Conservation (phyloP, 106 monocot genomes). For the Gastrodia elata region DNA sequence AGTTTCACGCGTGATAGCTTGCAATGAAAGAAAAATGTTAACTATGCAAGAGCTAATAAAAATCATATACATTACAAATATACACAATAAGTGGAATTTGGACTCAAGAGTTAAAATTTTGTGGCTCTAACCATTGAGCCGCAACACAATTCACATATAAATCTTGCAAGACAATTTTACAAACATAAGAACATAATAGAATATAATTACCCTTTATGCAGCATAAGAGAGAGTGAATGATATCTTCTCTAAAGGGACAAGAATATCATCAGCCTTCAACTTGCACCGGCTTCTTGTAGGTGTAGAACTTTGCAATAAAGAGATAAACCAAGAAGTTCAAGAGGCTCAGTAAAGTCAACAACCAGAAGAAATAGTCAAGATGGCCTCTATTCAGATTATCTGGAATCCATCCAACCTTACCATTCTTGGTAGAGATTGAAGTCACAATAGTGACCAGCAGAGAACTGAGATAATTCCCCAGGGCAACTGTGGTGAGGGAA, state of each 20-base stretch:
- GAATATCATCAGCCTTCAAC: constrained; percentile 1
- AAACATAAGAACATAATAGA: neutral
- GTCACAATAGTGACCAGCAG: constrained; percentile 42
- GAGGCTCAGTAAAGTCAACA: constrained; percentile 35
- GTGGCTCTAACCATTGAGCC: no score
- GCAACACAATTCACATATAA: neutral
- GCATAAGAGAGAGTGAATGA: no score
- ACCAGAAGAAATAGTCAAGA: constrained; percentile 56
- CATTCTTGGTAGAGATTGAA: constrained; percentile 21
- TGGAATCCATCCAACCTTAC: constrained; percentile 47
- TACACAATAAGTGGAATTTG: no score
- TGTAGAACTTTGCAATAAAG: constrained; percentile 39
- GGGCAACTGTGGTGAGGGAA: constrained; percentile 34
- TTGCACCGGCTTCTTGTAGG: constrained; percentile 34
- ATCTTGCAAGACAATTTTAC: constrained; percentile 1
- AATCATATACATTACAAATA: neutral
- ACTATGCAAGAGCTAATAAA: neutral
- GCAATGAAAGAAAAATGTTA: no score
- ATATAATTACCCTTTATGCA: neutral
- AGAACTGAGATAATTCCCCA: constrained; percentile 53
- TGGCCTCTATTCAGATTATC: constrained; percentile 56
- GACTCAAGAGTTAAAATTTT: no score
- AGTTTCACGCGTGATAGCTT: no score
- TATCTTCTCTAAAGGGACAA: neutral
- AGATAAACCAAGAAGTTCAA: constrained; percentile 41